Conservation (phyloP, 208 protist species). For the Trypanosoma grayi region DNA sequence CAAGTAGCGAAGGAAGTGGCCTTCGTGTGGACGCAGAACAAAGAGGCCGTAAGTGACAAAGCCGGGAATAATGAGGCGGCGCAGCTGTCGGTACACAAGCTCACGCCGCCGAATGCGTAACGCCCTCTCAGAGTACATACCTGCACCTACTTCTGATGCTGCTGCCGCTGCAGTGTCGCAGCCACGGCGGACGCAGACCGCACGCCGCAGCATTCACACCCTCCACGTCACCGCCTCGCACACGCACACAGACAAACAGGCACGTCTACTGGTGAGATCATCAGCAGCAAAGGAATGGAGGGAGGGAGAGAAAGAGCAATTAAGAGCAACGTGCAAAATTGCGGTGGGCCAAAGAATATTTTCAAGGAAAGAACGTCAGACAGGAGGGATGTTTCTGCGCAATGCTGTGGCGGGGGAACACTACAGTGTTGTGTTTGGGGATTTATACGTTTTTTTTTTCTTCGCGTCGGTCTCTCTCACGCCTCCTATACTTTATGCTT, state of each 20-base stretch:
- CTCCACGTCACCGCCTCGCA: not conserved
- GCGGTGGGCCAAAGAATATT: no score
- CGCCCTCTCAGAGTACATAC: constrained; percentile 22
- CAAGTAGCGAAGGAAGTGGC: constrained; percentile 75
- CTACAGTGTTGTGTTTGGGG: no score
- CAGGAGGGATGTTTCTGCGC: no score
- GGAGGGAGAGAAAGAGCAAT: no score
- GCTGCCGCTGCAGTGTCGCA: no score
- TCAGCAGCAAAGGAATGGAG: not conserved
- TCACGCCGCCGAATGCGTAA: constrained; percentile 47
- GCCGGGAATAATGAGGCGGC: constrained; percentile 51
- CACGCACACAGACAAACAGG: not conserved
- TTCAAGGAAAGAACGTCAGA: no score
- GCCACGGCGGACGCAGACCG: not conserved
- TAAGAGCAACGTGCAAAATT: no score
- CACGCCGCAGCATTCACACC: constrained; percentile 4
- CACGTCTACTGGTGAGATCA: not conserved
- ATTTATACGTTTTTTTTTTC: no score
- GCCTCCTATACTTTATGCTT: no score
- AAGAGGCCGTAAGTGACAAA: constrained; percentile 61
- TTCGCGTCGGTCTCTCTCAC: no score
- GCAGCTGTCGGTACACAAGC: constrained; percentile 38
- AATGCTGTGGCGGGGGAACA: no score
- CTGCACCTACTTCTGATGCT: not conserved
- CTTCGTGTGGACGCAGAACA: constrained; percentile 61